These are phyloP conservation scores for Cymodocea nodosa DNA, from an alignment of 116 monocot genomes.

Conservation along the genomic window DNA sequence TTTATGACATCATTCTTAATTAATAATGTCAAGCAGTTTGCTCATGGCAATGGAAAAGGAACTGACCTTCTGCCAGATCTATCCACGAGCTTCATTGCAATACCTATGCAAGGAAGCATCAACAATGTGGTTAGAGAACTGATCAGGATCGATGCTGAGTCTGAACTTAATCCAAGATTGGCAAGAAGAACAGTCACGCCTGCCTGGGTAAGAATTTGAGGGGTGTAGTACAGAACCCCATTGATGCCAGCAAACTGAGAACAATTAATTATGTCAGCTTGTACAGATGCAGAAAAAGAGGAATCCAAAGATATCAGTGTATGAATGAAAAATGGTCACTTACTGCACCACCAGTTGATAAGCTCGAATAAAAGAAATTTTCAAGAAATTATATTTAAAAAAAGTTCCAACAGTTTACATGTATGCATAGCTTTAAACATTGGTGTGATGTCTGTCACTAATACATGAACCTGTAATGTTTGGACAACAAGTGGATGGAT, in stretches of 20 bases:
- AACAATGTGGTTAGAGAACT: constrained; percentile 64
- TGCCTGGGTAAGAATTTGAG: constrained; percentile 79
- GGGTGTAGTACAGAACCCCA: constrained; percentile 85
- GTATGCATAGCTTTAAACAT: too few species aligned
- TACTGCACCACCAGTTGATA: too few species aligned
- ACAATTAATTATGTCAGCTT: not conserved
- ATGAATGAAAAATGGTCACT: too few species aligned
- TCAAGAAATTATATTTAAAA: too few species aligned
- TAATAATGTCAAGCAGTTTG: not conserved
- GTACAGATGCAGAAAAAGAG: too few species aligned
- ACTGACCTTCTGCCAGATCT: constrained; percentile 59
- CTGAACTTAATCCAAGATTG: constrained; percentile 48
- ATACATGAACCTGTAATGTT: too few species aligned
- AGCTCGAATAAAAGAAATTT: too few species aligned
- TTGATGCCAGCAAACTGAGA: constrained; percentile 80
- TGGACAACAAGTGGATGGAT: too few species aligned
- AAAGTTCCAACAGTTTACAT: too few species aligned
- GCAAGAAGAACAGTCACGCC: constrained; percentile 64
- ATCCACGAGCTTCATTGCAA: constrained; percentile 90
- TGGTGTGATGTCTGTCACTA: too few species aligned
- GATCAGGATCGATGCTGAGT: constrained; percentile 74
- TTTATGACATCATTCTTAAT: not conserved
- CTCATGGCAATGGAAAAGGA: not conserved
- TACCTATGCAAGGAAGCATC: constrained; percentile 66
- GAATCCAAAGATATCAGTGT: too few species aligned